Base-by-base conservation (phyloP, 2,329 filamentous ascomycete genomes). In the Exophiala sp. region DNA sequence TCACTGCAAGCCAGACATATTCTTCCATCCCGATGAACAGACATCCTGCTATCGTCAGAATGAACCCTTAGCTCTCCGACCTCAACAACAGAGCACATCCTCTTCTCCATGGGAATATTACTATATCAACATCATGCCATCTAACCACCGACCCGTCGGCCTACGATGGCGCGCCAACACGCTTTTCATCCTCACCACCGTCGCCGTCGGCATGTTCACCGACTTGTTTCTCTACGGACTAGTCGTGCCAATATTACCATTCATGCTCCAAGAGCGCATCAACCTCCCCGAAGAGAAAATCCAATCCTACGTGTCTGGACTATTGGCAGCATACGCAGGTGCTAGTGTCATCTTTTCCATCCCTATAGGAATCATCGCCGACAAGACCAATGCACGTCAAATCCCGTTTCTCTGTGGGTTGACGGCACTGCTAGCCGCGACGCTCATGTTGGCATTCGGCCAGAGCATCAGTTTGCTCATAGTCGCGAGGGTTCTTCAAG, bases 161-260 rank as follows among this genome's bases (percentile, higher is more conserved):
- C 62, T 78, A 2, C 54, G 64, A 66, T 78, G 75, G 73, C 73
- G 80, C n/a, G 80, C 78, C 9, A 78, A 74, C 45, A 77, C 76
- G 2, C 59, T 73, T 39, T 83, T 83, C 66, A 81, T 82, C 56
- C 63, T 80, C 32, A 64, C 71, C 5, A 81, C 79, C 2, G 76
- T 83, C 14, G 51, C 49, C 24, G 47, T 61, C 38, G 58, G 55
- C 39, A 27, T 58, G 18, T 57, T 60, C 46, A 58, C 51, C 44
- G 78, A 81, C 59, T 65, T 81, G 10, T 81, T 81, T 61, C 69
- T 82, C 1, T 82, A 81, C 60, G 76, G 75, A 1, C 66, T 82
- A 2, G 69, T 82, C 13, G 77, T 81, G 0, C 79, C 79, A 0
- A 73, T 81, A 7, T 64, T 81, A 1, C 79, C 79, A 0, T 82